Percentiles rank a stretch among this genome's conserved stretches.
phyloP scores from a whole-genome alignment of 306 rosid genomes.

The Malus orientalis region DNA sequence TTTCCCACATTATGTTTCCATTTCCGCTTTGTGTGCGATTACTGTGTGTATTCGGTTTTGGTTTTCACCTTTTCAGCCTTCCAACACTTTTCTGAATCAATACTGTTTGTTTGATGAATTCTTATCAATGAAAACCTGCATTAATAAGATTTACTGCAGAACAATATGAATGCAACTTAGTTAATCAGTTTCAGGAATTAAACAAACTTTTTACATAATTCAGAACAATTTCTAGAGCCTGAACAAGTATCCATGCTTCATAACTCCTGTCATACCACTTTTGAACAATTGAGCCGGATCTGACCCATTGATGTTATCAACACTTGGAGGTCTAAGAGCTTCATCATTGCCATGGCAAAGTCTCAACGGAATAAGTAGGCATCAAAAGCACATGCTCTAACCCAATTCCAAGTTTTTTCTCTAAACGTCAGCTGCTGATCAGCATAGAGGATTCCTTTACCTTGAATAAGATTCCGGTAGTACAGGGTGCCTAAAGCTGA shows the following conservation, averaged over 20 bases:
- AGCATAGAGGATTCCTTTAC: constrained; percentile 34
- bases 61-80: neutral
- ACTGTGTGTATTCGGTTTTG: constrained; percentile 20
- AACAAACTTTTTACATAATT: neutral
- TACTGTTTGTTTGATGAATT: constrained; percentile 15
- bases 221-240: neutral
- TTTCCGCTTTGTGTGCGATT: constrained; percentile 13
- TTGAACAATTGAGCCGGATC: constrained; percentile 30
- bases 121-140: neutral
- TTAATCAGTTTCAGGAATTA: neutral
- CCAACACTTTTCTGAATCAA: neutral
- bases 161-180: neutral
- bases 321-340: constrained; percentile 34
- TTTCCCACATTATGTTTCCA: constrained; percentile 13
- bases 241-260: neutral
- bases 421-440: constrained; percentile 32
- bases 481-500: constrained; percentile 24
- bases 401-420: constrained; percentile 24
- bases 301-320: constrained; percentile 34
- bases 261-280: neutral
- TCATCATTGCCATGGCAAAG: constrained; percentile 36
- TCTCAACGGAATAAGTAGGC: constrained; percentile 23
- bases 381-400: constrained; percentile 25
- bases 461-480: constrained; percentile 21
- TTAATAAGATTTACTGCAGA: neutral